Evolutionary conservation across 495 filamentous ascomycete species (phyloP).

Genomic region (Tirmania nivea): DNA sequence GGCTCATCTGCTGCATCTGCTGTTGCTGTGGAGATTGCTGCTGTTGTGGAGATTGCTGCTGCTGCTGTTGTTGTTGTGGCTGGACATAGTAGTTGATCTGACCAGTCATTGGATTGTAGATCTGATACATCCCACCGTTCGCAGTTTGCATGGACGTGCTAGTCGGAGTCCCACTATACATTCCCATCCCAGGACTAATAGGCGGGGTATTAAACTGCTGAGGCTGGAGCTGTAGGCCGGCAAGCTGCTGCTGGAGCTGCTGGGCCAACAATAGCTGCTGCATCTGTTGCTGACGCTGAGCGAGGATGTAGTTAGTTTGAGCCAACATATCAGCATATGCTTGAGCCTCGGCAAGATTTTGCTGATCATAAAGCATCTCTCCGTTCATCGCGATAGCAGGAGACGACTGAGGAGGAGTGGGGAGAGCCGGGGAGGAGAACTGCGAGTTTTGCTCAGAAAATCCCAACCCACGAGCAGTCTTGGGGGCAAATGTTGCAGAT

Average conservation of each 20-base stretch:
- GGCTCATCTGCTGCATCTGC: slow-evolving; percentile 13
- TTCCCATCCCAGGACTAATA: slow-evolving; percentile 24
- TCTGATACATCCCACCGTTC: slow-evolving; percentile 39
- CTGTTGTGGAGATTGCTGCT: slow-evolving; percentile 14
- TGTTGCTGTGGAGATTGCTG: slow-evolving; percentile 17
- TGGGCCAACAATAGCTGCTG: slow-evolving; percentile 48
- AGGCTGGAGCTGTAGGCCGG: slow-evolving; percentile 8
- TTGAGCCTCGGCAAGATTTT: slow-evolving; percentile 2
- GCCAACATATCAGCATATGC: slow-evolving; percentile 13
- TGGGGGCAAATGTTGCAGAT: not conserved
- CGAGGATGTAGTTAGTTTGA: slow-evolving; percentile 15
- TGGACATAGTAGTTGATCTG: slow-evolving; percentile 57
- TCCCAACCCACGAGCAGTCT: not conserved
- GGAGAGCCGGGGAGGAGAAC: slow-evolving; percentile 8
- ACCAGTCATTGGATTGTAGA: slow-evolving; percentile 58
- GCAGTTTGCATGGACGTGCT: slow-evolving; percentile 24
- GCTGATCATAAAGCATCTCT: slow-evolving; percentile 1
- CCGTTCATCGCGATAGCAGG: slow-evolving; percentile 11
- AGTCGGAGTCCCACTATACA: slow-evolving; percentile 19
- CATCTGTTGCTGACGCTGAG: slow-evolving; percentile 26
- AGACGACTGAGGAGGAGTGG: slow-evolving; percentile 16
- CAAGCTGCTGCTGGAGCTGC: slow-evolving; percentile 25
- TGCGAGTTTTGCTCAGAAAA: not conserved
- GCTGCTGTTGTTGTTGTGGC: slow-evolving; percentile 26
- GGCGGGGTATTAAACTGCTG: slow-evolving; percentile 21